phyloP scores from a whole-genome alignment of 805 yeast genomes.

The Candida insectalens region DNA sequence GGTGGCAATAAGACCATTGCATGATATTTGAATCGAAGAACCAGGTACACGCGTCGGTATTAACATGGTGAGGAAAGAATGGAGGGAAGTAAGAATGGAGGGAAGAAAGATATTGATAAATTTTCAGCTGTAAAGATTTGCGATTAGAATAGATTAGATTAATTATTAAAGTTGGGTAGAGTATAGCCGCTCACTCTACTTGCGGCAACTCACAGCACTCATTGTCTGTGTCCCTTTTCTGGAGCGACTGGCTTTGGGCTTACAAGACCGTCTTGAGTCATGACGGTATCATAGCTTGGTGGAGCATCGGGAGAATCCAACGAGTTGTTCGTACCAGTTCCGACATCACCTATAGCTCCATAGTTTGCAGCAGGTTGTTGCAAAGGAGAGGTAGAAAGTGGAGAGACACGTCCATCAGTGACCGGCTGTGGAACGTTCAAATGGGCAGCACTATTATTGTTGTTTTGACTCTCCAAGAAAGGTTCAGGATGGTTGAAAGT shows the following conservation, averaged over 20 bases:
- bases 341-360: slow-evolving; percentile 7
- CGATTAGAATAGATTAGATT: too few relatives aligned
- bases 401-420: slow-evolving; percentile 2
- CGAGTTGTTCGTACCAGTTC: slow-evolving; percentile 3
- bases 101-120: too few relatives aligned
- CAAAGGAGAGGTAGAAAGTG: slow-evolving; percentile 3
- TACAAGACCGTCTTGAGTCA: too few relatives aligned
- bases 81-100: too few relatives aligned
- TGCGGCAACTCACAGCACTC: too few relatives aligned
- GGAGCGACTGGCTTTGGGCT: too few relatives aligned
- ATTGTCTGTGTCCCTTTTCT: too few relatives aligned
- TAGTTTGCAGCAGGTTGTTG: slow-evolving; percentile 4
- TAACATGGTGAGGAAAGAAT: too few relatives aligned
- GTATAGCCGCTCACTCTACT: too few relatives aligned
- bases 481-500: slow-evolving; percentile 25
- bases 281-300: slow-evolving; percentile 27
- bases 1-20: slow-evolving; percentile 33
- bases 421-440: slow-evolving; percentile 6
- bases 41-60: too few relatives aligned
- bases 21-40: not conserved
- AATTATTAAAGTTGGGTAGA: too few relatives aligned
- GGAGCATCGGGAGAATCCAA: slow-evolving; percentile 19
- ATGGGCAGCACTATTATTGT: slow-evolving; percentile 18
- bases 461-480: slow-evolving; percentile 11
- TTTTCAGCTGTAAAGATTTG: too few relatives aligned